phyloP scores from a whole-genome alignment of 2,329 filamentous ascomycete genomes.

The Talaromyces sp. region DNA sequence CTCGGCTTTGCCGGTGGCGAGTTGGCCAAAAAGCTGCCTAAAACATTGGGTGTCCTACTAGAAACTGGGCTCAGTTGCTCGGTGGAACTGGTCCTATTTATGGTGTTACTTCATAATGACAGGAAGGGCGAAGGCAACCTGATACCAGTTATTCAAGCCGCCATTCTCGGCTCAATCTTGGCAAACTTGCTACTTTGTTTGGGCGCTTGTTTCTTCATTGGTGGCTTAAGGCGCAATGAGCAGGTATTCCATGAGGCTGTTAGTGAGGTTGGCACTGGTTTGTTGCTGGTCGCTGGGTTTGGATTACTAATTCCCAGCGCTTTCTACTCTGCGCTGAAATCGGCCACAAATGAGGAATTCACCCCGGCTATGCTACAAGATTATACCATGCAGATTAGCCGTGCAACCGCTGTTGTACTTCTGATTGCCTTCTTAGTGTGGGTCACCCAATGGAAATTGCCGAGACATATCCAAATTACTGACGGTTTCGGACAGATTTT shows the following conservation, averaged over 20 bases:
- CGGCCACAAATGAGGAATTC: conserved; percentile 41
- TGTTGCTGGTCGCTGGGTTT: conserved; percentile 76
- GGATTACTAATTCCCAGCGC: conserved; percentile 47
- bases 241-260: conserved; percentile 73
- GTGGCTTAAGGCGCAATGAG: conserved; percentile 68
- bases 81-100: conserved; percentile 82
- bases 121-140: conserved; percentile 41
- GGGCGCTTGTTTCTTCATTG: conserved; percentile 77
- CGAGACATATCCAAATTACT: conserved; percentile 1
- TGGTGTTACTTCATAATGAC: conserved; percentile 68
- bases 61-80: conserved; percentile 68
- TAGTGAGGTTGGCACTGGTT: conserved; percentile 75
- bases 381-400: conserved; percentile 67
- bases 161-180: conserved; percentile 80
- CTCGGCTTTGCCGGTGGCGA: conserved; percentile 75
- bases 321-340: conserved; percentile 49
- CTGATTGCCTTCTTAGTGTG: conserved; percentile 69
- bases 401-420: conserved; percentile 70
- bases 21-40: conserved; percentile 73
- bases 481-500: conserved; percentile 40
- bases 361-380: conserved; percentile 47
- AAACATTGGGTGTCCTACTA: conserved; percentile 59
- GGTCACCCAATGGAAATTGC: conserved; percentile 15
- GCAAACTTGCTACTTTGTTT: conserved; percentile 81
- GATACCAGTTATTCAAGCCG: conserved; percentile 75